phyloP scores from a whole-genome alignment of 768 basidiomycete species.

The Boletus rubescentipes region DNA sequence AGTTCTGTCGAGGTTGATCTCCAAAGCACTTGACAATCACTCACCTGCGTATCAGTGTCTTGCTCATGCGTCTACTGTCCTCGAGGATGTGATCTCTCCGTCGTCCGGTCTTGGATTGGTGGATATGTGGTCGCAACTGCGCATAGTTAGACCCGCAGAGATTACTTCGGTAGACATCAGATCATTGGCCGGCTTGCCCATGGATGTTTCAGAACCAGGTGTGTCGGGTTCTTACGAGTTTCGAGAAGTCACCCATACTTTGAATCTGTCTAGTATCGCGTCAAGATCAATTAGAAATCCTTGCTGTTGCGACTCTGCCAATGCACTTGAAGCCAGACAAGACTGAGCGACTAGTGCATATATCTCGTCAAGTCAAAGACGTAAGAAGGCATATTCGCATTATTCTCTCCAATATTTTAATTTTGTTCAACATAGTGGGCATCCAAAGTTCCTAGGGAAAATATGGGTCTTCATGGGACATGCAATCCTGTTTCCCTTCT shows the following conservation, averaged over 20 bases:
- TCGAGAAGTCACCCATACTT: not conserved
- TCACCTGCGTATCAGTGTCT: slow-evolving; percentile 37
- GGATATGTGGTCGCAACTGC: slow-evolving; percentile 65
- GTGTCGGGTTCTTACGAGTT: not conserved
- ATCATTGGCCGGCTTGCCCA: slow-evolving; percentile 9
- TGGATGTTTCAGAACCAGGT: slow-evolving; percentile 10
- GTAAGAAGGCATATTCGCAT: slow-evolving; percentile 12
- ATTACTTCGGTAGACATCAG: slow-evolving; percentile 21
- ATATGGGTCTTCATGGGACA: not conserved
- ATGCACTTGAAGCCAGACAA: slow-evolving; percentile 6
- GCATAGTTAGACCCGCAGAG: slow-evolving; percentile 13
- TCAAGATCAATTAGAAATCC: slow-evolving; percentile 23
- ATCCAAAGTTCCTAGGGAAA: slow-evolving; percentile 5
- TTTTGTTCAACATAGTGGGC: slow-evolving; percentile 15
- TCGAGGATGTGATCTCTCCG: slow-evolving; percentile 53
- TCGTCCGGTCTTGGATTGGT: slow-evolving; percentile 72
- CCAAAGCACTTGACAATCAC: slow-evolving; percentile 38
- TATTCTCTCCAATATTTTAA: slow-evolving; percentile 1
- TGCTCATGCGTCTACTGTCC: slow-evolving; percentile 29
- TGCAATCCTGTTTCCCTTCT: slow-evolving; percentile 26
- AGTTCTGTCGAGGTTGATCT: slow-evolving; percentile 56
- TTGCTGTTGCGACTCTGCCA: slow-evolving; percentile 26
- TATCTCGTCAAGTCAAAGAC: slow-evolving; percentile 23
- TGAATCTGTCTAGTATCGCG: slow-evolving; percentile 17
- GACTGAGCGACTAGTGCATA: slow-evolving; percentile 5